Evolutionary conservation across 148 eudicot genomes (phyloP).

Genomic region (Silene latifolia): DNA sequence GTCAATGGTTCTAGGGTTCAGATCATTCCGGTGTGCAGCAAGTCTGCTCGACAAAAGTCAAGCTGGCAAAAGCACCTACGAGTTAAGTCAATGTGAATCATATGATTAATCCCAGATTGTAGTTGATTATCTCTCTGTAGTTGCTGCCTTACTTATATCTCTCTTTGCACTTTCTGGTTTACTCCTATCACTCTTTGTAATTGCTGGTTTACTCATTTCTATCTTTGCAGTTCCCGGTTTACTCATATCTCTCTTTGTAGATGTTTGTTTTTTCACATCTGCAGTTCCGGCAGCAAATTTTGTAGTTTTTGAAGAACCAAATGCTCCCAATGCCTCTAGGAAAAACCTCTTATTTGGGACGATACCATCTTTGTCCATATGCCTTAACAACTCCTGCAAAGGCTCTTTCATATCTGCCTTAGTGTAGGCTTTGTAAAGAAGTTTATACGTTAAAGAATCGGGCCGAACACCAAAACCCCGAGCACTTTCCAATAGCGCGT

Average conservation of each 20-base stretch:
- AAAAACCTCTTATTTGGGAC: conserved; percentile 71
- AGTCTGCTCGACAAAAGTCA: background rate
- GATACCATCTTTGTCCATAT: conserved; percentile 81
- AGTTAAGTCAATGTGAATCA: background rate
- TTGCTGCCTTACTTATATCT: background rate
- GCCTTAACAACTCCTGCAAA: conserved; percentile 46
- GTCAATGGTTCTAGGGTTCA: background rate
- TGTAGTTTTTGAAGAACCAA: conserved; percentile 44
- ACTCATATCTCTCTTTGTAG: conserved; percentile 5
- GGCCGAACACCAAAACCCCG: conserved; percentile 36
- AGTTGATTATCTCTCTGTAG: background rate
- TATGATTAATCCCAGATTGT: background rate
- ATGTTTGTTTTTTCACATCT: conserved; percentile 10
- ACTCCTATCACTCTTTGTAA: conserved; percentile 10
- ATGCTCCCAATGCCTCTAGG: conserved; percentile 75
- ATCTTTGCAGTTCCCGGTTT: conserved; percentile 3
- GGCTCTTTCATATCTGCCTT: conserved; percentile 77
- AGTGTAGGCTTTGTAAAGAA: conserved; percentile 84
- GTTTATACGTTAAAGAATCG: conserved; percentile 76
- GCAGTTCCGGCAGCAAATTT: conserved; percentile 27
- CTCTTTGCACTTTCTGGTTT: background rate
- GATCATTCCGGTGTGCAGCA: background rate
- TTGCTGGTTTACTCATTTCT: conserved; percentile 10
- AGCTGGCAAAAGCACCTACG: background rate
- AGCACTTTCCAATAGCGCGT: conserved; percentile 52